Conservation (phyloP, 805 yeast genomes). For the Cyberlindnera misumaiensis region DNA sequence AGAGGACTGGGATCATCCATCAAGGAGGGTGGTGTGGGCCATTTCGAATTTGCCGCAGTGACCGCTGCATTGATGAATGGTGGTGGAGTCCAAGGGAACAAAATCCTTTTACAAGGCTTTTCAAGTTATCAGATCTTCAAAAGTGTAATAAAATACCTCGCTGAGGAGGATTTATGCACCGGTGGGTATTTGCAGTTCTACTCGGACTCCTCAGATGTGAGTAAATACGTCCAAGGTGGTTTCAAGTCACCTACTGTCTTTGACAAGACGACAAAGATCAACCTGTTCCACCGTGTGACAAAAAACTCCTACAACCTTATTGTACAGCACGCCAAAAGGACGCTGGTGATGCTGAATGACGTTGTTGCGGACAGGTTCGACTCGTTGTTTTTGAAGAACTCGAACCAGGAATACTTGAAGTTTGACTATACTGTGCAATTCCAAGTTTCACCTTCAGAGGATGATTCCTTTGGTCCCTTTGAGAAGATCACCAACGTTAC, state of each 20-base stretch:
- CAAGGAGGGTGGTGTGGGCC: constrained; percentile 80
- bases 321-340: constrained; percentile 58
- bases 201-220: constrained; percentile 33
- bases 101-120: constrained; percentile 76
- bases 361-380: constrained; percentile 80
- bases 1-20: constrained; percentile 67
- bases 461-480: constrained; percentile 51
- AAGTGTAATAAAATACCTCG: constrained; percentile 76
- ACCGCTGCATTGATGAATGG: constrained; percentile 81
- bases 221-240: constrained; percentile 45
- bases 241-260: constrained; percentile 70
- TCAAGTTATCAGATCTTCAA: constrained; percentile 91
- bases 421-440: constrained; percentile 55
- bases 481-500: constrained; percentile 69
- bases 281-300: constrained; percentile 77
- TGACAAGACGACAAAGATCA: constrained; percentile 70
- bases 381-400: constrained; percentile 60
- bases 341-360: constrained; percentile 66
- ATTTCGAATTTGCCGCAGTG: constrained; percentile 77
- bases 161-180: constrained; percentile 64
- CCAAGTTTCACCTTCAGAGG: constrained; percentile 35
- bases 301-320: constrained; percentile 55
- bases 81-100: constrained; percentile 71
- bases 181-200: constrained; percentile 64
- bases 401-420: constrained; percentile 46